Evolutionary conservation across 257 asterid species (phyloP), one percentile per base, ranked within the genome.

Genomic region (Rehmannia glutinosa): DNA sequence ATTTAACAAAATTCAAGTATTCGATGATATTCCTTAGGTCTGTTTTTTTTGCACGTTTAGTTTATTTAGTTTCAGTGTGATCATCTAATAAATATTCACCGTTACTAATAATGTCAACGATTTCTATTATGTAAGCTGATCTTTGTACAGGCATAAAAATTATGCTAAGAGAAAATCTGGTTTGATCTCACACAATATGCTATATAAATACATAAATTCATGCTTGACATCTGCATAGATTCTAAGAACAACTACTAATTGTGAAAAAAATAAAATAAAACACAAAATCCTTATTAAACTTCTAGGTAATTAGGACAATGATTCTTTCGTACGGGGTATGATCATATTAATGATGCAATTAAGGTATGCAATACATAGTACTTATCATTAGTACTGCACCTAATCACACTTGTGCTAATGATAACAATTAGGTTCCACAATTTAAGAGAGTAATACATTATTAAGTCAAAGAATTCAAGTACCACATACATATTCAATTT

Each of bases 191-290:
- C 46, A 33, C 25, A 27, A 53, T 4, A 4, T 24, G 4, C 0
- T 1, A 0, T 32, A 3, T 32, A 8, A 5, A 32, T n/a, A n/a
- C n/a, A 69, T 16, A 45, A 30, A 32, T 28, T 30, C 54, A 53
- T 64, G 52, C 10, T 56, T 58, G 73, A 50, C 63, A 66, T 73
- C 73, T 21, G 56, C 52, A 66, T 59, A 73, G 73, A 73, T 73
- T 60, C 64, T 66, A 5, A 23, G 39, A 63, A 20, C 50, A 71
- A 54, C 9, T 52, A 70, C 25, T 10, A 59, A 60, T 30, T 50
- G 39, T 53, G 55, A 11, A 38, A 13, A 27, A 28, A 8, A 55
- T 25, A 24, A 47, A 52, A 9, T 41, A n/a, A 19, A 36, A 62
- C 6, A 2, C 50, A 47, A 52, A 51, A 58, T 70, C 56, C 47